These are phyloP conservation scores for Cerrena zonata DNA, from an alignment of 1,284 basidiomycete genomes.

Conservation along the genomic window DNA sequence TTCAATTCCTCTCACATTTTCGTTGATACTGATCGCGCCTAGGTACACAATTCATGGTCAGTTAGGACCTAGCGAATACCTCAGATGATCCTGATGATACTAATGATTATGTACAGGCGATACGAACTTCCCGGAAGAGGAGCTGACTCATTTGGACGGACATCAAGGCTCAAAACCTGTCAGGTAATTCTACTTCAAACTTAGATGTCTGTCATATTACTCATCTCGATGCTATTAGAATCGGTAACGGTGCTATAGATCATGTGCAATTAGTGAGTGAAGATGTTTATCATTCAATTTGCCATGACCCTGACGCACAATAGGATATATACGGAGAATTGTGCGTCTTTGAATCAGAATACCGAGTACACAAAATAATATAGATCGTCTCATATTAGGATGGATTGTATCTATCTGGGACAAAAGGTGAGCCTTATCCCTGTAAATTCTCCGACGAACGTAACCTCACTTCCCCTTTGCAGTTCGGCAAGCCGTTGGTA, in stretches of 20 bases:
- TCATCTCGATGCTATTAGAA: conserved; percentile 43
- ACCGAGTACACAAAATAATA: background rate
- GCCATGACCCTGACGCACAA: background rate
- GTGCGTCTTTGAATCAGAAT: conserved; percentile 33
- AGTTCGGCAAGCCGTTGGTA: conserved; percentile 4
- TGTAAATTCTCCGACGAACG: background rate
- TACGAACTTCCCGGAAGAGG: conserved; percentile 79
- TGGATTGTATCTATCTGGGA: conserved; percentile 92
- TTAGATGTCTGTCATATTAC: background rate
- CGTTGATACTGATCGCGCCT: background rate
- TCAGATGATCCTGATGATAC: too few species aligned
- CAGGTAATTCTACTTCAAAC: conserved; percentile 33
- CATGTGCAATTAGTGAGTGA: conserved; percentile 77
- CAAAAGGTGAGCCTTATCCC: conserved; percentile 60
- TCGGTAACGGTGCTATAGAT: conserved; percentile 86
- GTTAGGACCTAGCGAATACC: too few species aligned
- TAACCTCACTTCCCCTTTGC: background rate
- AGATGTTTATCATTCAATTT: too few species aligned
- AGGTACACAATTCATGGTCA: conserved; percentile 76
- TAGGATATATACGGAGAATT: conserved; percentile 90
- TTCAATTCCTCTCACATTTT: background rate
- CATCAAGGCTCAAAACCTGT: conserved; percentile 81
- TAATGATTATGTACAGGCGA: conserved; percentile 59
- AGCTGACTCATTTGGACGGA: conserved; percentile 77
- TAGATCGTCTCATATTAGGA: conserved; percentile 39